A percentile compares a stretch with the other conserved stretches of the same genome.
phyloP scores from a whole-genome alignment of 441 rosid genomes.

The Adansonia madagascariensis region DNA sequence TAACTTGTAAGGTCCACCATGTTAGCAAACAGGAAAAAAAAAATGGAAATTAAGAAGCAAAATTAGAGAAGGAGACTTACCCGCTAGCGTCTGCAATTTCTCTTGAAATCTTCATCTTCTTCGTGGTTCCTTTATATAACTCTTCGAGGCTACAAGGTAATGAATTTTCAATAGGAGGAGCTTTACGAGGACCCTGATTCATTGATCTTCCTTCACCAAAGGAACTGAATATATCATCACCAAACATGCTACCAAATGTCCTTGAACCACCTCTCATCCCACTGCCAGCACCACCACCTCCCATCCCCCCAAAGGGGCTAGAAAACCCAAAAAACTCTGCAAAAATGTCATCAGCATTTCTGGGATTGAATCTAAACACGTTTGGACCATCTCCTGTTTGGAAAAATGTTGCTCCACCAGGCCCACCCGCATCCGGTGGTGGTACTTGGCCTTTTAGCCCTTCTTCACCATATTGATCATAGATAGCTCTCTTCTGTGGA shows the following conservation, averaged over 20 bases:
- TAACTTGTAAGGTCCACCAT: slow-evolving; percentile 2
- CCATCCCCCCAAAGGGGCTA: slow-evolving; percentile 68
- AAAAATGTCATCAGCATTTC: slow-evolving; percentile 74
- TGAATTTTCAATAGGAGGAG: slow-evolving; percentile 62
- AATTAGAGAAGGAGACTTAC: slow-evolving; percentile 39
- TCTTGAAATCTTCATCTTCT: slow-evolving; percentile 85
- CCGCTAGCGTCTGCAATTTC: slow-evolving; percentile 69
- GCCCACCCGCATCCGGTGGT: slow-evolving; percentile 67
- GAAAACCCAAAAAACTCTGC: slow-evolving; percentile 68
- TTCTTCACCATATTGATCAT: slow-evolving; percentile 88
- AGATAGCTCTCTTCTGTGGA: slow-evolving; percentile 77
- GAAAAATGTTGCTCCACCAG: slow-evolving; percentile 62
- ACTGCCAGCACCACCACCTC: slow-evolving; percentile 45
- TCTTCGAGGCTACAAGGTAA: slow-evolving; percentile 81
- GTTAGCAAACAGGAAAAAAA: background rate
- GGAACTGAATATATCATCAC: slow-evolving; percentile 60
- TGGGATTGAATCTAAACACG: slow-evolving; percentile 67
- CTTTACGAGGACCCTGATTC: slow-evolving; percentile 53
- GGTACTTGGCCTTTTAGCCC: slow-evolving; percentile 76
- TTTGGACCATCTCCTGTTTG: slow-evolving; percentile 61
- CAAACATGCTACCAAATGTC: slow-evolving; percentile 55
- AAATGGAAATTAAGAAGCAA: background rate
- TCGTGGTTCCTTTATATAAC: slow-evolving; percentile 68
- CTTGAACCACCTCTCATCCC: slow-evolving; percentile 63
- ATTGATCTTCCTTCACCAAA: slow-evolving; percentile 52